These are phyloP conservation scores for Sesbania bispinosa DNA, from an alignment of 306 rosid species.

Conservation along the genomic window DNA sequence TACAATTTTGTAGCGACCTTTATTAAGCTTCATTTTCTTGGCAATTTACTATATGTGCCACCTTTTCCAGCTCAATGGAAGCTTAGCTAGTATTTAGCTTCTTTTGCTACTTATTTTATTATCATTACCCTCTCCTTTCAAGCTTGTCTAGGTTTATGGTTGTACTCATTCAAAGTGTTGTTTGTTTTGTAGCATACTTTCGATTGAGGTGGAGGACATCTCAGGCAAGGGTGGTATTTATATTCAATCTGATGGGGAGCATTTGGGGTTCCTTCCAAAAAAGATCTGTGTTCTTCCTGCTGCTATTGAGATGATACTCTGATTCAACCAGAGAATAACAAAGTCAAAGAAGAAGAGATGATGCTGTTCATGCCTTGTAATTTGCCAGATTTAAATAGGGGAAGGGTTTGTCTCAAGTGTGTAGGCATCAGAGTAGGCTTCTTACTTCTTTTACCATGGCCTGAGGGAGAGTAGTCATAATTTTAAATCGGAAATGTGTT, in stretches of 20 bases:
- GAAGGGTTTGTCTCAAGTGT: slow-evolving; percentile 8
- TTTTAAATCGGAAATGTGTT: neutral
- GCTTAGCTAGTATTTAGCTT: neutral
- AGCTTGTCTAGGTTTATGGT: slow-evolving; percentile 4
- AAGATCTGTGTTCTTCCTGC: slow-evolving; percentile 66
- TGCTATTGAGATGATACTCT: slow-evolving; percentile 84
- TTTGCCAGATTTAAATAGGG: slow-evolving; percentile 6
- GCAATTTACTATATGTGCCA: neutral
- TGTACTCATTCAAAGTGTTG: slow-evolving; percentile 18
- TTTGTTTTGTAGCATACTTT: slow-evolving; percentile 46
- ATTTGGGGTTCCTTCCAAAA: slow-evolving; percentile 85
- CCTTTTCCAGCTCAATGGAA: neutral
- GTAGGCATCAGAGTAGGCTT: neutral
- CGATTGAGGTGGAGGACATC: slow-evolving; percentile 76
- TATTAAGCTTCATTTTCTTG: neutral
- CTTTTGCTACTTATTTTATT: neutral
- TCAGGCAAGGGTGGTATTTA: slow-evolving; percentile 53
- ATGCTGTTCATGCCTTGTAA: slow-evolving; percentile 17
- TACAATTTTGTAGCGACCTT: neutral
- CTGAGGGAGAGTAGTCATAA: slow-evolving; percentile 8
- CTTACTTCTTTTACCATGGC: neutral
- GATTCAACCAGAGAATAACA: slow-evolving; percentile 24
- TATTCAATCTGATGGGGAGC: slow-evolving; percentile 94
- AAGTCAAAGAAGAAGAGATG: neutral
- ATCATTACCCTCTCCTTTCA: neutral